These are phyloP conservation scores for Pseudogymnoascus sp. DNA, from an alignment of 2,329 filamentous ascomycete genomes.

Conservation along the genomic window DNA sequence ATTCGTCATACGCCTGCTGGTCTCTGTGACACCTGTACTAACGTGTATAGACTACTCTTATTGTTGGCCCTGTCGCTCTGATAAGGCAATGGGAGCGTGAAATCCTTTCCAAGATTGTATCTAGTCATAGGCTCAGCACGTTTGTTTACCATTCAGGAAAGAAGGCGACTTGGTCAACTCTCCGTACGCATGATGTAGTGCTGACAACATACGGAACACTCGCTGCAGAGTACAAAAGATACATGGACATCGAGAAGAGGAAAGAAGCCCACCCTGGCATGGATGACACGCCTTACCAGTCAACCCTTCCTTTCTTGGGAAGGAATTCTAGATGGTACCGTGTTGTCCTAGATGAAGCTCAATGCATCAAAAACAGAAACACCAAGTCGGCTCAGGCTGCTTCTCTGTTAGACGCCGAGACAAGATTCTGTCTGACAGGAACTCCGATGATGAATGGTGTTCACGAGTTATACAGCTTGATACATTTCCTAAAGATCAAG, in stretches of 20 bases:
- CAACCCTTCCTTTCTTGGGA: slow-evolving; percentile 51
- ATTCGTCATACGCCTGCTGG: not conserved
- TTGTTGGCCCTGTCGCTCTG: slow-evolving; percentile 71
- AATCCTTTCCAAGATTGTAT: slow-evolving; percentile 60
- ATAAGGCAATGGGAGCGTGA: slow-evolving; percentile 81
- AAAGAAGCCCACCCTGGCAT: slow-evolving; percentile 25
- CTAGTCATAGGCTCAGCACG: slow-evolving; percentile 49
- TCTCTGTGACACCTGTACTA: slow-evolving; percentile 16
- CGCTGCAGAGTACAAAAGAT: slow-evolving; percentile 48
- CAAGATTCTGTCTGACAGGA: slow-evolving; percentile 68
- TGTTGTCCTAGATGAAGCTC: slow-evolving; percentile 70
- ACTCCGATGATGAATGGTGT: slow-evolving; percentile 87
- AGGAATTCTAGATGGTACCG: slow-evolving; percentile 54
- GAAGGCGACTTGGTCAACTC: slow-evolving; percentile 47
- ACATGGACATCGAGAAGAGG: slow-evolving; percentile 26
- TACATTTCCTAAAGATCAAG: slow-evolving; percentile 67
- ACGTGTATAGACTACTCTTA: slow-evolving; percentile 62
- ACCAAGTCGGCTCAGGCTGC: slow-evolving; percentile 54
- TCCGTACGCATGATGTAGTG: slow-evolving; percentile 63
- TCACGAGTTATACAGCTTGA: slow-evolving; percentile 65
- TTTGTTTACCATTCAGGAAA: slow-evolving; percentile 61
- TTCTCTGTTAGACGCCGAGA: slow-evolving; percentile 46
- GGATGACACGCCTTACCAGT: slow-evolving; percentile 22
- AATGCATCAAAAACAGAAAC: slow-evolving; percentile 68
- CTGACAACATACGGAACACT: slow-evolving; percentile 72